Conservation (phyloP, 495 filamentous ascomycete species). For the Podospora pseudocomata region DNA sequence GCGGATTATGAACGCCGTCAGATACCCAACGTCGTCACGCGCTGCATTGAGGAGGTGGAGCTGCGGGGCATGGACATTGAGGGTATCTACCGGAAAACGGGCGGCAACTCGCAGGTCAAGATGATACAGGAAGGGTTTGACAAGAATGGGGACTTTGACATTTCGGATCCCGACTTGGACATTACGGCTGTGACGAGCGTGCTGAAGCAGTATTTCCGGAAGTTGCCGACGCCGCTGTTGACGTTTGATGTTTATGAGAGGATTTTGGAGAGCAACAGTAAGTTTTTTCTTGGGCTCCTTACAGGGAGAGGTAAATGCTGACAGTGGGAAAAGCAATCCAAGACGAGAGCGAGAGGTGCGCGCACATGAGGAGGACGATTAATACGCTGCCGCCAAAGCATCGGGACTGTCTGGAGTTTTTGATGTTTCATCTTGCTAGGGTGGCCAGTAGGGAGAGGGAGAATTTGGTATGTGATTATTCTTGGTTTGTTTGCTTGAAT, state of each 20-base stretch:
- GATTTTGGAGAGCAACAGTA: constrained; percentile 73
- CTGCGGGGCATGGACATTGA: constrained; percentile 95
- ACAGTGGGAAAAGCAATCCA: constrained; percentile 39
- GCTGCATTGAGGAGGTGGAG: constrained; percentile 97
- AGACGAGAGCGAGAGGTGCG: constrained; percentile 57
- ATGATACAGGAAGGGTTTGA: constrained; percentile 88
- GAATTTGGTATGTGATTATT: constrained; percentile 57
- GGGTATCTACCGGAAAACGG: constrained; percentile 97
- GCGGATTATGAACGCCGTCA: constrained; percentile 85
- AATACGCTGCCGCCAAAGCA: constrained; percentile 76
- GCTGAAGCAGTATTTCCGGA: constrained; percentile 97
- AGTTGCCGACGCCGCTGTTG: constrained; percentile 84
- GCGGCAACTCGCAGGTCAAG: constrained; percentile 82
- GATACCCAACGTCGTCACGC: constrained; percentile 84
- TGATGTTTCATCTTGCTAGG: constrained; percentile 89
- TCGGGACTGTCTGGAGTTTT: constrained; percentile 82
- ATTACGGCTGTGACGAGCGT: constrained; percentile 95
- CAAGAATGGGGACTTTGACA: constrained; percentile 75
- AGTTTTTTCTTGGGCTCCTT: constrained; percentile 2
- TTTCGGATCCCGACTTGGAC: constrained; percentile 88
- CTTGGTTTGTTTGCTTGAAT: not conserved
- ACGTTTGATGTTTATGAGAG: constrained; percentile 90
- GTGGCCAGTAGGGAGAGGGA: constrained; percentile 78
- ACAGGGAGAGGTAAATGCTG: too few relatives aligned
- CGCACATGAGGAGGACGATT: constrained; percentile 65